Evolutionary conservation across 805 yeast genomes (phyloP).

Genomic region (Myxozyma lipomycoides): DNA sequence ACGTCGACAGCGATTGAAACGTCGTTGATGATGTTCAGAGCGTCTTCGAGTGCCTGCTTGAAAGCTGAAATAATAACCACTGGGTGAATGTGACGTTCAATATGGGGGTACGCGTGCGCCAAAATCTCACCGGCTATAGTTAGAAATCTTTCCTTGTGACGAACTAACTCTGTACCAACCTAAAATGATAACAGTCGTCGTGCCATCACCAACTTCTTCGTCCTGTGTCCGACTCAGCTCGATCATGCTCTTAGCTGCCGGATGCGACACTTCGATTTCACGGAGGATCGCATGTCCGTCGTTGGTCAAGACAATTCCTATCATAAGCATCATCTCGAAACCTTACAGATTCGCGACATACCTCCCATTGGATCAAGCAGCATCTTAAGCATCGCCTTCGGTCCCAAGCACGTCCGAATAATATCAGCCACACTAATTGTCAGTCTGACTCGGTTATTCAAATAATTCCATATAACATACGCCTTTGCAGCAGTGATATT

Average conservation of each 20-base stretch:
- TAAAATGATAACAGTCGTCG: conserved; percentile 92
- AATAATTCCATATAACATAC: conserved; percentile 27
- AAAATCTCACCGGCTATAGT: conserved; percentile 82
- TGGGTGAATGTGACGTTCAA: conserved; percentile 93
- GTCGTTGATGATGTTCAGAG: conserved; percentile 77
- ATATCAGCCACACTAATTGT: conserved; percentile 72
- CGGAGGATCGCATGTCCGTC: conserved; percentile 98
- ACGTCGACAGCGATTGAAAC: conserved; percentile 82
- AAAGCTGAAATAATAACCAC: conserved; percentile 93
- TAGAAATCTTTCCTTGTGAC: not conserved
- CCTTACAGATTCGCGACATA: not conserved
- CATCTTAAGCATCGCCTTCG: conserved; percentile 98
- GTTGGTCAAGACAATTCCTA: conserved; percentile 89
- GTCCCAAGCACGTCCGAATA: conserved; percentile 96
- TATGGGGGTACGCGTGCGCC: conserved; percentile 89
- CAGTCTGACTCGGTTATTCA: too few relatives aligned
- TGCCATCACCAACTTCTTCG: conserved; percentile 98
- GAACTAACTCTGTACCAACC: conserved; percentile 10
- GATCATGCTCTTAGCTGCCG: conserved; percentile 98
- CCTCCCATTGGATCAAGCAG: conserved; percentile 81
- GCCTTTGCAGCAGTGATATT: conserved; percentile 99
- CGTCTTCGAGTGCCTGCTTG: conserved; percentile 85
- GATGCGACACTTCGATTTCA: conserved; percentile 92
- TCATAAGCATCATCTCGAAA: not conserved
- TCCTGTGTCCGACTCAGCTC: conserved; percentile 88